Conservation (phyloP, 441 rosid species). For the Raphanus hybrid region DNA sequence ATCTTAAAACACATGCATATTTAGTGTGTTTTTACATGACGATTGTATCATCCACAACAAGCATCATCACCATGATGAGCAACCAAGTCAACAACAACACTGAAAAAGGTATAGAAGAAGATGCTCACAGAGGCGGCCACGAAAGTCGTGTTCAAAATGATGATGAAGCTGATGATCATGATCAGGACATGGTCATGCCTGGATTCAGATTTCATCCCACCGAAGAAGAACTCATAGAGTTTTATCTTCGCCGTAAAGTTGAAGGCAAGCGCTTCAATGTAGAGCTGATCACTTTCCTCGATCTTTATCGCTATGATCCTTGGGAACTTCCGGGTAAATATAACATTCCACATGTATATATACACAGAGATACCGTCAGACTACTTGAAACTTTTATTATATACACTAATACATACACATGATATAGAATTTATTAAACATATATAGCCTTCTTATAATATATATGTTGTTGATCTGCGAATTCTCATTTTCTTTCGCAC, state of each 20-base stretch:
- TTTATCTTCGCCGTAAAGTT: conserved; percentile 99
- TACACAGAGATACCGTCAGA: background rate
- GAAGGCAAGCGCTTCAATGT: conserved; percentile 99
- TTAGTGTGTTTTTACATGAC: conserved; percentile 49
- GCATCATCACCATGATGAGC: conserved; percentile 51
- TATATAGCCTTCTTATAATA: background rate
- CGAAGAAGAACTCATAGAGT: conserved; percentile 97
- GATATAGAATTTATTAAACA: conserved; percentile 7
- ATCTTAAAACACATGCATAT: conserved; percentile 35
- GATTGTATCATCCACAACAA: conserved; percentile 65
- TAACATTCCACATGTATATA: conserved; percentile 30
- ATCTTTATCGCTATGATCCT: conserved; percentile 99
- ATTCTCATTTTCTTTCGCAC: conserved; percentile 7
- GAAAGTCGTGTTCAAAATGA: conserved; percentile 32
- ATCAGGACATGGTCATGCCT: conserved; percentile 97
- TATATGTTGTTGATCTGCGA: background rate
- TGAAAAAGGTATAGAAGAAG: conserved; percentile 38
- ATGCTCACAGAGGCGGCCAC: conserved; percentile 32
- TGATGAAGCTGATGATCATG: conserved; percentile 68
- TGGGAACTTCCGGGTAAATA: conserved; percentile 98
- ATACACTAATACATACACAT: background rate
- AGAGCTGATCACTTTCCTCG: conserved; percentile 97
- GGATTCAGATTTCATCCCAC: conserved; percentile 99
- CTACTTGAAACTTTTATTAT: background rate
- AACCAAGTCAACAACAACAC: conserved; percentile 39